Evolutionary conservation across 2,329 filamentous ascomycete species (phyloP), one percentile per base, ranked within the genome.

Genomic region (Alternaria gansuensis): DNA sequence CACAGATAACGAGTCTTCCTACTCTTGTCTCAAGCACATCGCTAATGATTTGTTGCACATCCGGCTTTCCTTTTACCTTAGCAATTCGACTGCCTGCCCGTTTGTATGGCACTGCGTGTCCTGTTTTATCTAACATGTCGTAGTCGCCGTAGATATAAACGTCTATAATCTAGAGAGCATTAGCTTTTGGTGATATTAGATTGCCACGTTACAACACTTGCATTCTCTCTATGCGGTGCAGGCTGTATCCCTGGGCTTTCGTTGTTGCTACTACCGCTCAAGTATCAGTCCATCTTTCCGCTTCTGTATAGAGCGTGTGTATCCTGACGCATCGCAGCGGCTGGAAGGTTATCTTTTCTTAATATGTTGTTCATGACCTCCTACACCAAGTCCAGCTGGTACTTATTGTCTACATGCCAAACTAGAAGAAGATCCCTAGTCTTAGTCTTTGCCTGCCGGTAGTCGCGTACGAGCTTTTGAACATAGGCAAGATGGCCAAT

Each of bases 341-440:
- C 24, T 39, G 10, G 37, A 46, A 60, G 58, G 41, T 59, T 28
- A 21, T 59, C 54, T 29, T 11, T 51, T 34, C 48, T 51, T n/a
- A 57, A 7, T 46, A 57, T 34, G 24, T 26, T 52, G 17, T 65
- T 50, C 29, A 67, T 65, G 10, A 55, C 29, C 2, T 56, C 40
- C 41, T 9, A 44, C 9, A 65, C 53, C 7, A 64, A 51, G 36
- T 64, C 54, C 14, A 29, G 48, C 21, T 62, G 10, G 4, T 56
- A 51, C 34, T 60, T 50, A 23, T 53, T 54, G 10, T 66, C 59
- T 5, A 64, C 41, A 2, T 59, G 36, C 65, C 28, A 67, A 10
- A 67, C 43, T 8, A 68, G 48, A 24, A 65, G 54, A 36, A 68
- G 28, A 46, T 66, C 53, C n/a, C 57, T 57, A 28, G 48, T 62